A percentile compares a stretch with the other conserved stretches of the same genome.
Conservation (phyloP, 176 grass and related monocot genomes). For the Bolboschoenus planiculmis region DNA sequence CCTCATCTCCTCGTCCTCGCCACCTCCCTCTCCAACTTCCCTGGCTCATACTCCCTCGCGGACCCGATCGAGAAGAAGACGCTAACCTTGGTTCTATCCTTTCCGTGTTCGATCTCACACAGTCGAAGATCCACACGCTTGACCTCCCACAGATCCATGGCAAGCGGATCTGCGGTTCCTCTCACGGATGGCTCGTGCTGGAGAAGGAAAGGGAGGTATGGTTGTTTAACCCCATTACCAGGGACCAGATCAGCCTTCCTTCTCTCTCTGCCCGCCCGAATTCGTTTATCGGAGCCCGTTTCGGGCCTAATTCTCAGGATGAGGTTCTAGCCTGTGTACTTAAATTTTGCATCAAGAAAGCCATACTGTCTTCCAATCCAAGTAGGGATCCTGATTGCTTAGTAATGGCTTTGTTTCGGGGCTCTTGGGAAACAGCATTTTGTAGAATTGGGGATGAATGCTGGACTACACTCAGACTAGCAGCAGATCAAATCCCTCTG, state of each 20-base stretch:
- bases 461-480: neutral
- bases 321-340: neutral
- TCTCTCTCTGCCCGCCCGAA: neutral
- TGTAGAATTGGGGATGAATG: neutral
- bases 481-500: neutral
- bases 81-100: neutral
- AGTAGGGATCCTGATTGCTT: neutral
- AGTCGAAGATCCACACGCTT: neutral
- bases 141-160: neutral
- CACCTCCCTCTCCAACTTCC: neutral
- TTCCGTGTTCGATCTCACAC: neutral
- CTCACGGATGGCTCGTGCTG: neutral
- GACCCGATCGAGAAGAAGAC: neutral
- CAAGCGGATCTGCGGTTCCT: neutral
- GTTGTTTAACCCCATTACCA: neutral
- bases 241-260: neutral
- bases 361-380: neutral
- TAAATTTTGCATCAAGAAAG: neutral
- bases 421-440: neutral
- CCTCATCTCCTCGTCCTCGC: neutral
- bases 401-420: neutral
- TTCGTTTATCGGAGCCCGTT: neutral
- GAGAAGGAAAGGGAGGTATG: neutral
- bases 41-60: neutral
- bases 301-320: neutral